Evolutionary conservation across 2,329 filamentous ascomycete genomes (phyloP).

Genomic region (Lecanoromycetidae sp.): DNA sequence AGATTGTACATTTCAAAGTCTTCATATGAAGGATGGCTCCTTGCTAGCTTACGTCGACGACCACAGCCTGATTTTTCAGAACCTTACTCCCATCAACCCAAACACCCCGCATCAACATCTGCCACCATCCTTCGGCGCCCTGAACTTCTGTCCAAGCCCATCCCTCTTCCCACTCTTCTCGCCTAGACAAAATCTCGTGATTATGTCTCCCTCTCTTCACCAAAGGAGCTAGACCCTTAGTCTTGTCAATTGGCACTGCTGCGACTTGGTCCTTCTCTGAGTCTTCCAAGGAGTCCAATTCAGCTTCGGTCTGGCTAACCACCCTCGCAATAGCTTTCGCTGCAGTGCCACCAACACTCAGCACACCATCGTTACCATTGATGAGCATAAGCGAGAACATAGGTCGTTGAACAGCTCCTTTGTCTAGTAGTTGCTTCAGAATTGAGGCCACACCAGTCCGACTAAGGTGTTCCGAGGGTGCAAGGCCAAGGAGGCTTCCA

Average conservation of each 20-base stretch:
- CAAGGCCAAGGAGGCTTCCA: slow-evolving; percentile 24
- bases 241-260: slow-evolving; percentile 6
- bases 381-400: slow-evolving; percentile 25
- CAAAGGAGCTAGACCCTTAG: slow-evolving; percentile 9
- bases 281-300: slow-evolving; percentile 20
- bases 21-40: too few relatives aligned
- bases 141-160: slow-evolving; percentile 25
- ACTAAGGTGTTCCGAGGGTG: slow-evolving; percentile 20
- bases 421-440: slow-evolving; percentile 20
- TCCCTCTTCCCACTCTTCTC: slow-evolving; percentile 17
- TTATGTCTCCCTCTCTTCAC: slow-evolving; percentile 8
- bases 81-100: slow-evolving; percentile 25
- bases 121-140: slow-evolving; percentile 27
- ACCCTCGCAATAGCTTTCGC: slow-evolving; percentile 21
- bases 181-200: slow-evolving; percentile 7
- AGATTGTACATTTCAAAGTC: too few relatives aligned
- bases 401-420: slow-evolving; percentile 17
- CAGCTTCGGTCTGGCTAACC: slow-evolving; percentile 20
- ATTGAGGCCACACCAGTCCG: slow-evolving; percentile 20
- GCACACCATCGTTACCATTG: slow-evolving; percentile 22
- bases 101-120: slow-evolving; percentile 24
- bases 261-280: slow-evolving; percentile 10
- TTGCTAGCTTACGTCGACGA: slow-evolving; percentile 23
- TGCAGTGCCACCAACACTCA: slow-evolving; percentile 25
- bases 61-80: slow-evolving; percentile 24